phyloP scores from a whole-genome alignment of 768 basidiomycete genomes.

The Thelephora ganbajun region DNA sequence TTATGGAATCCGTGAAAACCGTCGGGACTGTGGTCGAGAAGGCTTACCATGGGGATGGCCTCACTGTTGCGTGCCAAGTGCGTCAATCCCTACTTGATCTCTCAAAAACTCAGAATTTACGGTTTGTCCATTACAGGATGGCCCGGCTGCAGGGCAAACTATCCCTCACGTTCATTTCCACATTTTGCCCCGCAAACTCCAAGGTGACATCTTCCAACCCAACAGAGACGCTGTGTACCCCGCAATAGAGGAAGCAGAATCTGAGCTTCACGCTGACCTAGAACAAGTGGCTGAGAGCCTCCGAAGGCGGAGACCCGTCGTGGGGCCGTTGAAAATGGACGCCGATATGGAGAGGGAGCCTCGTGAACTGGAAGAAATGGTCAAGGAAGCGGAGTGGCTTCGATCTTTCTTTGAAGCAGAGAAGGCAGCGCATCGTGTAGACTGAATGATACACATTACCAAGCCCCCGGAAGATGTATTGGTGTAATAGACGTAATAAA shows the following conservation, averaged over 20 bases:
- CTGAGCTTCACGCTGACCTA: slow-evolving; percentile 28
- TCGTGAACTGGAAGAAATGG: slow-evolving; percentile 37
- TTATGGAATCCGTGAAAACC: slow-evolving; percentile 67
- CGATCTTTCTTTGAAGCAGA: slow-evolving; percentile 22
- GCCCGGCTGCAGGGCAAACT: slow-evolving; percentile 69
- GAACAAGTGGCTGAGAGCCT: neutral
- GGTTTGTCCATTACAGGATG: slow-evolving; percentile 44
- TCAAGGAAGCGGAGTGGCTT: slow-evolving; percentile 38
- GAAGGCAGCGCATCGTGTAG: slow-evolving; percentile 1
- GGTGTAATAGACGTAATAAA: too few species aligned
- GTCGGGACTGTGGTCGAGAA: slow-evolving; percentile 73
- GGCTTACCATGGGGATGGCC: slow-evolving; percentile 67
- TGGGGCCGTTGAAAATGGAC: slow-evolving; percentile 22
- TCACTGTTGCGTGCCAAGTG: slow-evolving; percentile 89
- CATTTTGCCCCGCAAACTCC: slow-evolving; percentile 66
- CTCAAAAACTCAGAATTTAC: slow-evolving; percentile 1
- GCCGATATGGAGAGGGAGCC: slow-evolving; percentile 32
- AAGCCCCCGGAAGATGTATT: too few species aligned
- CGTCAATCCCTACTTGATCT: slow-evolving; percentile 1
- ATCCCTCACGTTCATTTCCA: slow-evolving; percentile 98
- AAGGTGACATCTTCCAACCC: slow-evolving; percentile 48
- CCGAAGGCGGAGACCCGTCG: neutral
- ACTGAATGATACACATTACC: neutral
- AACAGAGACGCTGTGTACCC: slow-evolving; percentile 71
- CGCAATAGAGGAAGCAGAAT: slow-evolving; percentile 55